phyloP scores from a whole-genome alignment of 2,329 filamentous ascomycete genomes.

The Cephalotrichum gorgonifer region DNA sequence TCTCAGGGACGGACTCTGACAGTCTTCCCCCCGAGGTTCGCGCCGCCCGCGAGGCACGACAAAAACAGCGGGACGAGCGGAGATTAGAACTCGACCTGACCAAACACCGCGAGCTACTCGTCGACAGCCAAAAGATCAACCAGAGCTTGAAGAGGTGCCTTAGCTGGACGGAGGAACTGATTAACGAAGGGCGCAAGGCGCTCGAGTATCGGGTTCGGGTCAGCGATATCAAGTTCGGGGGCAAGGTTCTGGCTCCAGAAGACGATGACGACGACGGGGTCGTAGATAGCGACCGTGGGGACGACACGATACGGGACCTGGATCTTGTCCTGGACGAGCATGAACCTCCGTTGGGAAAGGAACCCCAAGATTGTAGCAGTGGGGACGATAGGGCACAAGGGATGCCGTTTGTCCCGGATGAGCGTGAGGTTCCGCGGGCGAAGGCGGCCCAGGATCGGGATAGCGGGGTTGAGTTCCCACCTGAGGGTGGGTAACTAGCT shows the following conservation, averaged over 20 bases:
- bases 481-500: conserved; percentile 13
- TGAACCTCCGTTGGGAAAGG: conserved; percentile 23
- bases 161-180: conserved; percentile 80
- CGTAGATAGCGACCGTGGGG: background rate
- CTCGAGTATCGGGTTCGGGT: conserved; percentile 71
- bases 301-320: conserved; percentile 9
- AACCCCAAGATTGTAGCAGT: conserved; percentile 39
- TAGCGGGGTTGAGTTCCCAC: conserved; percentile 39
- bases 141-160: conserved; percentile 85
- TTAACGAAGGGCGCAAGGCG: conserved; percentile 79
- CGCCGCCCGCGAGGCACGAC: conserved; percentile 32
- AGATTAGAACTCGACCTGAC: conserved; percentile 75
- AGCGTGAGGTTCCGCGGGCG: conserved; percentile 18
- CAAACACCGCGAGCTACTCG: conserved; percentile 78
- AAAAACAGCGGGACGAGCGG: conserved; percentile 68
- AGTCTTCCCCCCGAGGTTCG: conserved; percentile 26
- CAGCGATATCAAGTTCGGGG: conserved; percentile 72
- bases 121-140: conserved; percentile 92
- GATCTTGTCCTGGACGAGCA: conserved; percentile 1
- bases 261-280: conserved; percentile 17
- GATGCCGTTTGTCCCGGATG: background rate
- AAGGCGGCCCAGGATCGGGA: conserved; percentile 37
- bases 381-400: no score
- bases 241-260: conserved; percentile 58
- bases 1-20: conserved; percentile 22